A percentile compares a stretch with the other conserved stretches of the same genome.
Conservation (phyloP, 139 green algal genomes). For the Chlorokybus atmophyticus region DNA sequence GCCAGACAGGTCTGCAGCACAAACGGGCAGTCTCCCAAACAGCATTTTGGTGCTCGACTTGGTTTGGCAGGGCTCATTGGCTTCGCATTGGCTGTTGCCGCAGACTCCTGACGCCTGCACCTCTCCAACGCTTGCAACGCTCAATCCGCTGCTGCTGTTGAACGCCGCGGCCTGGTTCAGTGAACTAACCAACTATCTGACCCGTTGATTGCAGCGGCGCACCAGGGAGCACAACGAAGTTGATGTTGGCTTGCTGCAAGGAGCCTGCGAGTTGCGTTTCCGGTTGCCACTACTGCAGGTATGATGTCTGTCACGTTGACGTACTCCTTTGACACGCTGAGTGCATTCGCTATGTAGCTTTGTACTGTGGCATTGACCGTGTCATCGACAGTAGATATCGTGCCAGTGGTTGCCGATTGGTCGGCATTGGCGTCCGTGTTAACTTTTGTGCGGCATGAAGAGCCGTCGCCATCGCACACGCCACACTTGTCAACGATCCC, state of each 20-base stretch:
- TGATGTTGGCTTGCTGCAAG: too few species aligned
- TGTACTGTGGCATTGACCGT: background rate
- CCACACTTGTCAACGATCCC: background rate
- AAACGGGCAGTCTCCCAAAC: slow-evolving; percentile 2
- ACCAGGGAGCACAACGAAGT: background rate
- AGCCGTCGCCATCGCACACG: background rate
- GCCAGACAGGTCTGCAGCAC: background rate
- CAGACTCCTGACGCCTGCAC: too few species aligned
- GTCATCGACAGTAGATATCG: too few species aligned
- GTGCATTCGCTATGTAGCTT: background rate
- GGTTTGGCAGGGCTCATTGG: background rate
- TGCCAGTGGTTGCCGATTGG: too few species aligned
- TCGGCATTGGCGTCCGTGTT: background rate
- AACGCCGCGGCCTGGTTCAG: background rate
- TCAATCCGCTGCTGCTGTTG: too few species aligned
- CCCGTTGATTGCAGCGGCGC: background rate
- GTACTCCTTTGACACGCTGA: background rate
- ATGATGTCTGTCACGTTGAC: background rate
- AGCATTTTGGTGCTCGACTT: too few species aligned
- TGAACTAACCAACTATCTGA: background rate
- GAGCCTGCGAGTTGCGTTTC: too few species aligned
- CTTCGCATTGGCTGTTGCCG: slow-evolving; percentile 1
- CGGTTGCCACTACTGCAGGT: background rate
- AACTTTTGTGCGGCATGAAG: background rate
- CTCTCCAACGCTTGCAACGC: too few species aligned